Conservation (phyloP, 441 rosid species). For the Euphorbia corollata region DNA sequence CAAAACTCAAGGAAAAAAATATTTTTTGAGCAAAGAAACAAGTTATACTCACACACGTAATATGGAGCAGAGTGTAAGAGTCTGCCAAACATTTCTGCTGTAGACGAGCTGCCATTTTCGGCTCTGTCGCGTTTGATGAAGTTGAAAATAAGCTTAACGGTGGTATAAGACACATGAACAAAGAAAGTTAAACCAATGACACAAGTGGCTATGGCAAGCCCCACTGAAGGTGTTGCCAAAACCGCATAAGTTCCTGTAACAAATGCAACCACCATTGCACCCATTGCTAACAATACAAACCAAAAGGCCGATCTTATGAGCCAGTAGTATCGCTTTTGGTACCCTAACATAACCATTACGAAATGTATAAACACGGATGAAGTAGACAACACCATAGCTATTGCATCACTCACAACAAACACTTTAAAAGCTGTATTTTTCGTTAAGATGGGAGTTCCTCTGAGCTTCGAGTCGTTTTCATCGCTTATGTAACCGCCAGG, state of each 20-base stretch:
- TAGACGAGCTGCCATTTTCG: background rate
- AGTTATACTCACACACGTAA: background rate
- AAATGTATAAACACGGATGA: too few relatives aligned
- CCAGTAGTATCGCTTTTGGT: too few relatives aligned
- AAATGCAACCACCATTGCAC: constrained; percentile 4
- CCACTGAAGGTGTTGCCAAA: background rate
- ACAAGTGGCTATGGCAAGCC: constrained; percentile 5
- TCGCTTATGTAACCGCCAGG: too few relatives aligned
- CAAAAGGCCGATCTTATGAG: background rate
- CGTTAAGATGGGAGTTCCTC: too few relatives aligned
- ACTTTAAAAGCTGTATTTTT: too few relatives aligned
- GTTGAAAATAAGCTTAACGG: background rate
- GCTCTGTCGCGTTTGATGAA: background rate
- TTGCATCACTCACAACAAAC: constrained; percentile 5
- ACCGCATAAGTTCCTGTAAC: constrained; percentile 1
- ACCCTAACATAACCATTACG: background rate
- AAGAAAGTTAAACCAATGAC: constrained; percentile 7
- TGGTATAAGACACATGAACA: background rate
- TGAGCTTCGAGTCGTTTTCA: too few relatives aligned
- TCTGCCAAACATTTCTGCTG: background rate
- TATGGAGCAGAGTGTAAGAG: background rate
- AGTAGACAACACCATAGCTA: too few relatives aligned
- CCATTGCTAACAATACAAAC: background rate
- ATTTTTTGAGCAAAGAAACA: too few relatives aligned
- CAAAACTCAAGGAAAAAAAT: too few relatives aligned